These are phyloP conservation scores for Acrocalymma vagum DNA, from an alignment of 2,329 filamentous ascomycete genomes.

Conservation along the genomic window DNA sequence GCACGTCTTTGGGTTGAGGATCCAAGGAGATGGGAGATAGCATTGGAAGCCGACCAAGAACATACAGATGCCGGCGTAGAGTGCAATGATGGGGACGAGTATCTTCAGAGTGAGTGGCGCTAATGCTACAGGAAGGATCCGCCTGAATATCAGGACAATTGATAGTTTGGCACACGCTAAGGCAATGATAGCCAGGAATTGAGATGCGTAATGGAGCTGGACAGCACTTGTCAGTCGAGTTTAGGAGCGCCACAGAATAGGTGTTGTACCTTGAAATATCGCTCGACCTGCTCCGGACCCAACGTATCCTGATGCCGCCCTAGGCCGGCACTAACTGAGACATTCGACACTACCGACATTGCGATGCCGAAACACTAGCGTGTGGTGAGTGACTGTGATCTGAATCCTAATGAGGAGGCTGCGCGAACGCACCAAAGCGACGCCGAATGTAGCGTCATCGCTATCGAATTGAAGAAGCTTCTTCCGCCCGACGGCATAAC, in stretches of 20 bases:
- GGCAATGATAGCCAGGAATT: slow-evolving; percentile 13
- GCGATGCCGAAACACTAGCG: slow-evolving; percentile 6
- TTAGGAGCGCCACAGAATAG: not conserved
- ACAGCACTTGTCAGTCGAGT: no score
- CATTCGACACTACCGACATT: slow-evolving; percentile 7
- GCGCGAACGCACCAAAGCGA: slow-evolving; percentile 3
- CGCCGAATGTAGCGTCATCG: slow-evolving; percentile 6
- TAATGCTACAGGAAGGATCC: slow-evolving; percentile 13
- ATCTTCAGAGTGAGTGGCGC: slow-evolving; percentile 1
- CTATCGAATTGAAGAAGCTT: slow-evolving; percentile 4
- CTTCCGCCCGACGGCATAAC: slow-evolving; percentile 8
- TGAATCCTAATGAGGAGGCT: no score
- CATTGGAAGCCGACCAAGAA: slow-evolving; percentile 26
- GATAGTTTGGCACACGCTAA: slow-evolving; percentile 17
- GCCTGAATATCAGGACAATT: slow-evolving; percentile 11
- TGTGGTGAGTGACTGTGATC: not conserved
- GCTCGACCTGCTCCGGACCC: slow-evolving; percentile 2
- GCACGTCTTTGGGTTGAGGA: slow-evolving; percentile 17
- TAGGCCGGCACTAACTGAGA: slow-evolving; percentile 5
- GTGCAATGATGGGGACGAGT: slow-evolving; percentile 13
- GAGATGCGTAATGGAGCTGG: slow-evolving; percentile 10
- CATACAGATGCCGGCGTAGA: slow-evolving; percentile 14
- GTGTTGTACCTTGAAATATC: slow-evolving; percentile 19
- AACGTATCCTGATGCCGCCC: slow-evolving; percentile 9
- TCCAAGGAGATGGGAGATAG: slow-evolving; percentile 20